phyloP scores from a whole-genome alignment of 2,329 filamentous ascomycete genomes.

The Dactylellina drechsleri region DNA sequence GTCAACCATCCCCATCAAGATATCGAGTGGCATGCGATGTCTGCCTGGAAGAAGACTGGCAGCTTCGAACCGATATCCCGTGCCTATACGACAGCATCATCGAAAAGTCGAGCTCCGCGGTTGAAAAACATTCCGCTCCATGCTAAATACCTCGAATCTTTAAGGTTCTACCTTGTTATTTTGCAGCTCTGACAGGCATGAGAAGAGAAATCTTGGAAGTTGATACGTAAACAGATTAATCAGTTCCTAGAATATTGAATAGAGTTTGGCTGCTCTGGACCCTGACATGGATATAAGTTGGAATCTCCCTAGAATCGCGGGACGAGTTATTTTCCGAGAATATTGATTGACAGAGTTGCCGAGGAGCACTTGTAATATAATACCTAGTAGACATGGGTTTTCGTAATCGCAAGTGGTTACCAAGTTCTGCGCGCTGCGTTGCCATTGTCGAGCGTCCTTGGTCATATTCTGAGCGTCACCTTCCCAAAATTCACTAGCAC shows the following conservation, averaged over 20 bases:
- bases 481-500: slow-evolving; percentile 41
- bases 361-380: neutral
- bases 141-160: slow-evolving; percentile 26
- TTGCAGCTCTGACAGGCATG: slow-evolving; percentile 29
- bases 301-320: slow-evolving; percentile 39
- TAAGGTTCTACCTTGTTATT: slow-evolving; percentile 32
- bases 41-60: slow-evolving; percentile 24
- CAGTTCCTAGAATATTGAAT: too few relatives aligned
- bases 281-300: slow-evolving; percentile 29
- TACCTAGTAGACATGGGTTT: slow-evolving; percentile 25
- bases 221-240: slow-evolving; percentile 21
- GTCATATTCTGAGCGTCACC: slow-evolving; percentile 35
- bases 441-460: slow-evolving; percentile 25
- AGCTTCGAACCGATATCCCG: slow-evolving; percentile 14
- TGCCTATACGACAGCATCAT: slow-evolving; percentile 6
- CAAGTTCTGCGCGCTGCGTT: slow-evolving; percentile 28
- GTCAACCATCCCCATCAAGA: neutral
- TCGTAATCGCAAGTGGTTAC: neutral
- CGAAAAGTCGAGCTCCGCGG: slow-evolving; percentile 32
- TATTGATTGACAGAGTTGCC: slow-evolving; percentile 13
- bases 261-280: slow-evolving; percentile 6
- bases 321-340: slow-evolving; percentile 51
- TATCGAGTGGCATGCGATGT: slow-evolving; percentile 1
- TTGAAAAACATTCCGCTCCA: slow-evolving; percentile 38
- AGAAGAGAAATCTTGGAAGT: slow-evolving; percentile 6